Conservation (phyloP, 306 rosid species). For the Ochetophila trinervis region DNA sequence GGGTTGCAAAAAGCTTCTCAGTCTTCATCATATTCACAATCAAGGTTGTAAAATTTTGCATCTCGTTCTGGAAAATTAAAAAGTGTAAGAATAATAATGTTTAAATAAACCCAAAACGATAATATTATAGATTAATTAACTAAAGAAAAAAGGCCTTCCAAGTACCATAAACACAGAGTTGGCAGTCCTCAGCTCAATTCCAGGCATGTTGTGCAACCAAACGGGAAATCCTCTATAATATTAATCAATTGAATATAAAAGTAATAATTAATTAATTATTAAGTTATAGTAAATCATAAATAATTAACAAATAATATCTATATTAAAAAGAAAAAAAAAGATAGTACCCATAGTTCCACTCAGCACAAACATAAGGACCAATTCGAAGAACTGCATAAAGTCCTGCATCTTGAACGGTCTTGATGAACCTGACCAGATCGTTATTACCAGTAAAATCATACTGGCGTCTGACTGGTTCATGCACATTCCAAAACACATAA, state of each 20-base stretch:
- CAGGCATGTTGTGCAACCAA: slow-evolving; percentile 58
- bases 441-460: slow-evolving; percentile 42
- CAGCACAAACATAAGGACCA: slow-evolving; percentile 66
- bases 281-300: no score
- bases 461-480: slow-evolving; percentile 41
- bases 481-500: slow-evolving; percentile 51
- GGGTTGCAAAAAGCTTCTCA: slow-evolving; percentile 56
- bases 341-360: slow-evolving; percentile 66
- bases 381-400: slow-evolving; percentile 59
- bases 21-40: slow-evolving; percentile 45
- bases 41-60: slow-evolving; percentile 51
- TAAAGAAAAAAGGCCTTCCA: not conserved
- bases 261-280: no score
- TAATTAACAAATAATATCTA: no score
- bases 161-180: slow-evolving; percentile 48
- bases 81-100: no score
- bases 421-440: slow-evolving; percentile 44
- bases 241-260: not conserved
- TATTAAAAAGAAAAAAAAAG: not conserved
- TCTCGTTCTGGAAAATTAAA: slow-evolving; percentile 36
- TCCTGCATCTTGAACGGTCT: slow-evolving; percentile 46
- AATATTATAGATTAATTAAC: not conserved
- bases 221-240: slow-evolving; percentile 48
- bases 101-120: not conserved
- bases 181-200: slow-evolving; percentile 38